Conservation (phyloP, 2,329 filamentous ascomycete genomes). For the Neurospora sp. region DNA sequence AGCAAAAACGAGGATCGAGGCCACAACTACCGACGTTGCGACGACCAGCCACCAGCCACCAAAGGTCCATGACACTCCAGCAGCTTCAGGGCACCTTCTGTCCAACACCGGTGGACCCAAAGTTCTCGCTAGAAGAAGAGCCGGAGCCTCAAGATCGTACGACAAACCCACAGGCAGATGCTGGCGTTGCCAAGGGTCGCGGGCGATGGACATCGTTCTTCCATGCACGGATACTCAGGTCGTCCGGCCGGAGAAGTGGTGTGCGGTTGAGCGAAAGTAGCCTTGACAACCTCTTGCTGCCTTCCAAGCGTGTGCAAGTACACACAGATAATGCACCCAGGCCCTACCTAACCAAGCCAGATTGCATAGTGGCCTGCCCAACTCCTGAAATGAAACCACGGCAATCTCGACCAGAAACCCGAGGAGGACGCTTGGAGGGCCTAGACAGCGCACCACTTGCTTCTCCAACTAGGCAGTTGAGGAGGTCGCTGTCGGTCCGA, state of each 20-base stretch:
- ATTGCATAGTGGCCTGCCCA: conserved; percentile 11
- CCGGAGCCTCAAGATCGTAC: conserved; percentile 15
- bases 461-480: conserved; percentile 29
- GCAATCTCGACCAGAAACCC: conserved; percentile 15
- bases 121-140: conserved; percentile 27
- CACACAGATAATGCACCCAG: conserved; percentile 16
- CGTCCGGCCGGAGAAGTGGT: conserved; percentile 19
- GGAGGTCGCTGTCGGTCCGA: conserved; percentile 47
- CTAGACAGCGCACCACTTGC: not conserved
- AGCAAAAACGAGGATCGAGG: conserved; percentile 40
- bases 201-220: conserved; percentile 48
- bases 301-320: conserved; percentile 21
- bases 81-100: conserved; percentile 27
- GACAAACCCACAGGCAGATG: conserved; percentile 9
- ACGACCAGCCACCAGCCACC: conserved; percentile 69
- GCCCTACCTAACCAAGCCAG: conserved; percentile 28
- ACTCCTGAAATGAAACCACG: conserved; percentile 8
- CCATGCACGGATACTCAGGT: conserved; percentile 31
- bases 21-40: conserved; percentile 58
- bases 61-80: conserved; percentile 62
- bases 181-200: conserved; percentile 6
- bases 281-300: conserved; percentile 24
- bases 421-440: not conserved
- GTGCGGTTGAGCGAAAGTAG: conserved; percentile 23
- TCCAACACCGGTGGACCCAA: conserved; percentile 11